Conservation (phyloP, 1,139 yeast species). For the Suhomyces choctaworum region DNA sequence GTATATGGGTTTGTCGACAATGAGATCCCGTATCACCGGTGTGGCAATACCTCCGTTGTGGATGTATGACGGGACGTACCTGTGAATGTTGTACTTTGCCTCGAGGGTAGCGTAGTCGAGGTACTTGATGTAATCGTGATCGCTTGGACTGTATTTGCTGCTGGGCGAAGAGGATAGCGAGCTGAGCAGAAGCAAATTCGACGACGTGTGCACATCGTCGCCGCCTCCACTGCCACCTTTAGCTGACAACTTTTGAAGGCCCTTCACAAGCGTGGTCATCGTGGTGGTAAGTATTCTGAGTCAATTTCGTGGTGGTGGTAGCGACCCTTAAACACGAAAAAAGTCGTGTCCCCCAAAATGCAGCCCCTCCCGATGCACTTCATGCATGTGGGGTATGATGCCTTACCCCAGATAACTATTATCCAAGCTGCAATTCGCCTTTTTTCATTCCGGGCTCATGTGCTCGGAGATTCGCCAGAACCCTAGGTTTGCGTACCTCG, state of each 20-base stretch:
- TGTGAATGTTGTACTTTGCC: conserved; percentile 34
- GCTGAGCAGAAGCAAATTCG: neutral
- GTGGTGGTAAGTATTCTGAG: conserved; percentile 1
- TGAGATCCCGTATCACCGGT: conserved; percentile 37
- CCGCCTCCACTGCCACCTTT: neutral
- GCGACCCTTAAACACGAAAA: conserved; percentile 4
- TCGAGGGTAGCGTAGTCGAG: conserved; percentile 43
- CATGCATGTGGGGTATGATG: conserved; percentile 12
- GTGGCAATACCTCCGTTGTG: conserved; percentile 43
- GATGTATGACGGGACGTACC: conserved; percentile 42
- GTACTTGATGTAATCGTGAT: conserved; percentile 23
- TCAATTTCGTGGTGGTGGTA: neutral
- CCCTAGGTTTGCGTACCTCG: too few species aligned
- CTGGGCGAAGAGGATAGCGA: conserved; percentile 4
- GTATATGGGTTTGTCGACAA: conserved; percentile 44
- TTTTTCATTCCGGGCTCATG: too few species aligned
- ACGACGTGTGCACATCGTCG: neutral
- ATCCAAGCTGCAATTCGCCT: too few species aligned
- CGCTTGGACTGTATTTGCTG: conserved; percentile 12
- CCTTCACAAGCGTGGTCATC: conserved; percentile 15
- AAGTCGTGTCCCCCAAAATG: conserved; percentile 9
- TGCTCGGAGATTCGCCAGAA: too few species aligned
- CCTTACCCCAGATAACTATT: conserved; percentile 7
- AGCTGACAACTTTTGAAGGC: conserved; percentile 15
- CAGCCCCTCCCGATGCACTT: conserved; percentile 5